Base-by-base conservation (phyloP, 495 filamentous ascomycete species). In the Talaromyces wortmannii region DNA sequence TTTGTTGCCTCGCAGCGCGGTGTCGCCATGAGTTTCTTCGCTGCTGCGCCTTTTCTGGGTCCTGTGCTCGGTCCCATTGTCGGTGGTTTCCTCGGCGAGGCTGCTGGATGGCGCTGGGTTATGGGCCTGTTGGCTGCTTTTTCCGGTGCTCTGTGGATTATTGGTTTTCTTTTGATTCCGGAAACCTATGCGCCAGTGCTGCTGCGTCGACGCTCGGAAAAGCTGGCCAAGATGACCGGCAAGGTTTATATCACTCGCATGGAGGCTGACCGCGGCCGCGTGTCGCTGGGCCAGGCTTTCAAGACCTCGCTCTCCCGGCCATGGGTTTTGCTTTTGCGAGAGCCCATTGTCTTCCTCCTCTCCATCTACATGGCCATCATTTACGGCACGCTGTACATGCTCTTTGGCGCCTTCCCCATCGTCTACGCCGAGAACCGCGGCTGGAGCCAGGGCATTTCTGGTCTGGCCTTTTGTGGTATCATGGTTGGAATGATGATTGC, bases 381-480 rank as follows among this genome's bases (percentile, higher is more conserved):
- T 8, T 92, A 91, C 62, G 85, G 88, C 10, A 84, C 89, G 29
- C 67, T 92, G 11, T 95, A 94, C 68, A 82, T 95, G 57, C 78
- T 94, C 59, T 96, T 97, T 69, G 84, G 90, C 31, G 89, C 89
- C 18, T 78, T 77, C 64, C 91, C 91, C 5, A 86, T 95, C 53
- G 85, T 96, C 51, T 96, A 89, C 69, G 74, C 81, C 29, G 64
- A 82, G 29, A 62, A 83, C 54, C 87, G 90, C 31, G 83, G 83
- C 59, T 96, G 91, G 91, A 79, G 77, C 40, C 76, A 84, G 42
- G 84, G 87, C 45, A 63, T 89, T 33, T 77, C 83, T 1, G 88
- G 88, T n/a, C 81, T 96, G 3, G 75, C 89, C 6, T 96, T 94
- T 70, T 62, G 85, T 4, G 89, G 90, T 30, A 91, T 96, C 53